Percentiles rank a stretch among this genome's conserved stretches.
phyloP scores from a whole-genome alignment of 129 eudicot species.

The Arctium lappa region DNA sequence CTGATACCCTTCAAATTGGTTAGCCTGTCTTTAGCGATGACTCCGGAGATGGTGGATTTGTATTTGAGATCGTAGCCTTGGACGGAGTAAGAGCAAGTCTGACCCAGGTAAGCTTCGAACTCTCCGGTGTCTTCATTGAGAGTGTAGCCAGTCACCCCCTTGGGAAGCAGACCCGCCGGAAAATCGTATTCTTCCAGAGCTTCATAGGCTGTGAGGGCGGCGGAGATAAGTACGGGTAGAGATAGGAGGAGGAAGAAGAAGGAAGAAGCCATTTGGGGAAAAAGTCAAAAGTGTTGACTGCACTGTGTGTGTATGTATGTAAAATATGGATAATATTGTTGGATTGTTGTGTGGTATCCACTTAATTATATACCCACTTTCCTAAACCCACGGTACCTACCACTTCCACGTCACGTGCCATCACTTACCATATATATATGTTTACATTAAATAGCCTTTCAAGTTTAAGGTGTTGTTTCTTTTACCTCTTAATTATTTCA shows the following conservation, averaged over 20 bases:
- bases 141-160: constrained; percentile 54
- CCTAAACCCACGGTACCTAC: neutral
- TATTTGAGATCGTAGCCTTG: constrained; percentile 46
- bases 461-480: too few relatives aligned
- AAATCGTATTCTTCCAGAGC: constrained; percentile 37
- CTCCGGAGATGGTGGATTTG: constrained; percentile 50
- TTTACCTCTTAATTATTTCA: too few relatives aligned
- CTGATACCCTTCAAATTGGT: constrained; percentile 50
- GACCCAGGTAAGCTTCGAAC: constrained; percentile 43
- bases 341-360: neutral
- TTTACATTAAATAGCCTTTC: too few relatives aligned
- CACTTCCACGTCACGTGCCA: neutral
- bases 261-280: constrained; percentile 16
- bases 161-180: constrained; percentile 60
- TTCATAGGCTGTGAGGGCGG: constrained; percentile 42
- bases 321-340: too few relatives aligned
- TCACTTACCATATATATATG: neutral
- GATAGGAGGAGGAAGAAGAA: constrained; percentile 2
- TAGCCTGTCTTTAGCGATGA: constrained; percentile 32
- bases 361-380: too few relatives aligned
- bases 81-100: constrained; percentile 48
- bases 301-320: neutral
- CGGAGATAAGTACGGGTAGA: neutral
- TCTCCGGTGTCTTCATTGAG: constrained; percentile 50
- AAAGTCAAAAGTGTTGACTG: constrained; percentile 20